phyloP scores from a whole-genome alignment of 371 early-diverging fungal genomes.

The Mortierella sp. region DNA sequence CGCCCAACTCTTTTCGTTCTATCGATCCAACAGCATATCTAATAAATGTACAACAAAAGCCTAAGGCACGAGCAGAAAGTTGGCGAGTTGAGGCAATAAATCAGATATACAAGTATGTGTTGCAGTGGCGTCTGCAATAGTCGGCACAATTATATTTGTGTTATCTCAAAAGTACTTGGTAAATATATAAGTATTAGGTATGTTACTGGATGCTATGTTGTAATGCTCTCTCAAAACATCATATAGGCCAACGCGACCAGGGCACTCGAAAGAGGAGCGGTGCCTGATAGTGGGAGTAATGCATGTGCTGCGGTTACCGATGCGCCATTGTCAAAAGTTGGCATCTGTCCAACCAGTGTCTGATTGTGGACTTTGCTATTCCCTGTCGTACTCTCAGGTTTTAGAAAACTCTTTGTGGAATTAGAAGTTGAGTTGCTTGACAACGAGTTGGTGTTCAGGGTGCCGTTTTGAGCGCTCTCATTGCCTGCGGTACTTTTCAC shows the following conservation, averaged over 20 bases:
- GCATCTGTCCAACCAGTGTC: conserved; percentile 9
- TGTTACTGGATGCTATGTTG: neutral
- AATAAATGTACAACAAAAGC: conserved; percentile 1
- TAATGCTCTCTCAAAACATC: conserved; percentile 1
- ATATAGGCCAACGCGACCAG: conserved; percentile 22
- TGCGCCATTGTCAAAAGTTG: conserved; percentile 7
- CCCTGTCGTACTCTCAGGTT: neutral
- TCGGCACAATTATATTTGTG: too few species aligned
- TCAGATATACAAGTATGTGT: neutral
- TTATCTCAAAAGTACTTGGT: too few species aligned
- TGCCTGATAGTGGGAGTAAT: neutral
- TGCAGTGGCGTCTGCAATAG: neutral
- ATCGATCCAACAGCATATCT: neutral
- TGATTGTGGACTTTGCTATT: neutral
- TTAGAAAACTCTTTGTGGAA: neutral
- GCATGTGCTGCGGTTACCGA: neutral
- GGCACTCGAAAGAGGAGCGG: neutral
- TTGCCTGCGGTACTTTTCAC: neutral
- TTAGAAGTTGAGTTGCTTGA: neutral
- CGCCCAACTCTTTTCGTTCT: neutral
- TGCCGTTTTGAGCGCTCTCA: neutral
- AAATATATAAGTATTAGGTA: neutral
- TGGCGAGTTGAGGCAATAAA: neutral
- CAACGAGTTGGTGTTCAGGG: neutral
- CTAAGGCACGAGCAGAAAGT: neutral